Percentiles rank a stretch among this genome's conserved stretches.
Conservation (phyloP, 2,329 filamentous ascomycete genomes). For the Madurella mycetomatis region DNA sequence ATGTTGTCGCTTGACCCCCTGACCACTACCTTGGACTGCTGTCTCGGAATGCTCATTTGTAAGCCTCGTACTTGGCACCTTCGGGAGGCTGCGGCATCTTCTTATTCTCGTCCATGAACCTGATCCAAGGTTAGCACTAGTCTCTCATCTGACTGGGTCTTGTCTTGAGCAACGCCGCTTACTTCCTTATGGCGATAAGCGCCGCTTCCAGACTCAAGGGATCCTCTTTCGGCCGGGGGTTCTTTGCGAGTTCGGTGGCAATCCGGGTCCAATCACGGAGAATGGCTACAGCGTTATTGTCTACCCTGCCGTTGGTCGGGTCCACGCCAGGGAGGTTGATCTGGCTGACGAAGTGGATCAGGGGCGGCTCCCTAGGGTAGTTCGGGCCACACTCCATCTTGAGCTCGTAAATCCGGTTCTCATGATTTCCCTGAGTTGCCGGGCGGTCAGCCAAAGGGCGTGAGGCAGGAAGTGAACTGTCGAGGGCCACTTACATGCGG, state of each 20-base stretch:
- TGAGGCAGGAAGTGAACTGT: not conserved
- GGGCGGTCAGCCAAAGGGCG: constrained; percentile 6
- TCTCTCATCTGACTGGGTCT: not conserved
- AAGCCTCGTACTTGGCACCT: constrained; percentile 52
- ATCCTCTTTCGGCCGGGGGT: constrained; percentile 31
- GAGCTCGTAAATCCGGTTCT: constrained; percentile 98
- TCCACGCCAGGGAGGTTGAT: constrained; percentile 97
- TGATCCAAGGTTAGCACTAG: constrained; percentile 34
- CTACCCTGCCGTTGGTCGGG: constrained; percentile 73
- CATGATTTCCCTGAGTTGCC: constrained; percentile 71
- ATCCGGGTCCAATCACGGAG: constrained; percentile 87
- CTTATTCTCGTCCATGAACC: constrained; percentile 96
- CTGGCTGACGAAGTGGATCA: constrained; percentile 87
- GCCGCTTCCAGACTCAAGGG: constrained; percentile 34
- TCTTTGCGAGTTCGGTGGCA: constrained; percentile 68
- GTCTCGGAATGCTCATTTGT: constrained; percentile 24
- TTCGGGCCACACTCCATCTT: constrained; percentile 90
- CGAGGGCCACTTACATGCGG: constrained; percentile 68
- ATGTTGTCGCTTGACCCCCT: not conserved
- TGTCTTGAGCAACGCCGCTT: constrained; percentile 12
- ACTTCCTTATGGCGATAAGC: constrained; percentile 34
- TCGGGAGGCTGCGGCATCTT: constrained; percentile 93
- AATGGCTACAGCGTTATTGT: constrained; percentile 77
- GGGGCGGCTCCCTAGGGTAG: constrained; percentile 85
- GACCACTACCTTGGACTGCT: not conserved